Percentiles rank a stretch among this genome's conserved stretches.
Conservation (phyloP, 2,329 filamentous ascomycete species). For the Aspergillus persii region DNA sequence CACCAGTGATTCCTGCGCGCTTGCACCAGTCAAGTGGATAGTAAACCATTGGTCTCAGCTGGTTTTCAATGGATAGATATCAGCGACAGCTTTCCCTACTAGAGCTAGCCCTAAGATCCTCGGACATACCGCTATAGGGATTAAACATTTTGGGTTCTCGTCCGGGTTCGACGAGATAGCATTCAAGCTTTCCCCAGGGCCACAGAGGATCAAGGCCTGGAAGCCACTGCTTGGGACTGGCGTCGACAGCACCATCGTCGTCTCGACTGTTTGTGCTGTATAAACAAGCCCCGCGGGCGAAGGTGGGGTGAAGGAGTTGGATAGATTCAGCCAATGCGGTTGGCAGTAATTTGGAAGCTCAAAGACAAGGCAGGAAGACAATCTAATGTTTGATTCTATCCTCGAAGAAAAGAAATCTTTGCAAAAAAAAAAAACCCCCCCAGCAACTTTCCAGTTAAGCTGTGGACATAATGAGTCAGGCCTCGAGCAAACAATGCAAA, state of each 20-base stretch:
- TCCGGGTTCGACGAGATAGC: slow-evolving; percentile 49
- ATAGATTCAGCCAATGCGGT: not conserved
- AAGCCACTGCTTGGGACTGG: slow-evolving; percentile 33
- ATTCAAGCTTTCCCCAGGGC: slow-evolving; percentile 47
- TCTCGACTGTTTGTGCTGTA: not conserved
- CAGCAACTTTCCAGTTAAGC: not conserved
- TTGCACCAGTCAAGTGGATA: slow-evolving; percentile 49
- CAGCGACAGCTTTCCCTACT: not conserved
- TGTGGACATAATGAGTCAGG: not conserved
- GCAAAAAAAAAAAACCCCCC: not conserved
- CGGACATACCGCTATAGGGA: slow-evolving; percentile 26
- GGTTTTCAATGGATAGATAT: not conserved
- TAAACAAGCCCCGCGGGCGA: slow-evolving; percentile 8
- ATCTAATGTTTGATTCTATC: not conserved
- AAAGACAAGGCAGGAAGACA: not conserved
- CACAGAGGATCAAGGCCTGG: slow-evolving; percentile 48
- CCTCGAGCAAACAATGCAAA: too few species aligned
- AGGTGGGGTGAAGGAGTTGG: slow-evolving; percentile 1
- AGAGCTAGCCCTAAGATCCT: not conserved
- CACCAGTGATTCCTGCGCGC: slow-evolving; percentile 48
- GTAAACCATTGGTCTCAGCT: slow-evolving; percentile 45
- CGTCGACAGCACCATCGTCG: slow-evolving; percentile 7
- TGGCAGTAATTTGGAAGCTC: not conserved
- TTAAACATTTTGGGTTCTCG: slow-evolving; percentile 46
- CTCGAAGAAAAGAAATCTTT: not conserved